Percentiles rank a stretch among this genome's conserved stretches.
Conservation (phyloP, 164 flowering plant genomes). For the Stephania japonica region DNA sequence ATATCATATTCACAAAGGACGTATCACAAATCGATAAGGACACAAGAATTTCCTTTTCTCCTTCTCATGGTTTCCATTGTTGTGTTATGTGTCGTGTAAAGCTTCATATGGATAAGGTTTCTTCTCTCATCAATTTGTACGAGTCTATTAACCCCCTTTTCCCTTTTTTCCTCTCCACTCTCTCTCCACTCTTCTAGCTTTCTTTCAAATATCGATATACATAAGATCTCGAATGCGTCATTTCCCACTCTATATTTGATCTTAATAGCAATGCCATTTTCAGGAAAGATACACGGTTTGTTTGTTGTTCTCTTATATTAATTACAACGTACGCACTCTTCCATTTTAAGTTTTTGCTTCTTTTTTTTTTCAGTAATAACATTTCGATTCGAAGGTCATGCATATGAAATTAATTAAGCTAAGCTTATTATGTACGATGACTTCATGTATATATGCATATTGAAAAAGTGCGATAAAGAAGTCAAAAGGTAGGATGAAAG, state of each 20-base stretch:
- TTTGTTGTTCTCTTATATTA: neutral
- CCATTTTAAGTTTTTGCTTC: neutral
- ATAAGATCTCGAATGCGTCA: neutral
- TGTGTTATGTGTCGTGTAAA: neutral
- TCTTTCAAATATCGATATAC: constrained; percentile 1
- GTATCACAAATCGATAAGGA: neutral
- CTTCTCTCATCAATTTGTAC: neutral
- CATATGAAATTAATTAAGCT: no score
- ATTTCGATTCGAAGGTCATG: no score
- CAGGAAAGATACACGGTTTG: neutral
- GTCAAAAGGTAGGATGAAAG: neutral
- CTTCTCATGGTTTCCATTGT: neutral
- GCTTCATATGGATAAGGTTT: neutral
- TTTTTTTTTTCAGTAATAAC: no score
- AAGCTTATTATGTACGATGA: neutral
- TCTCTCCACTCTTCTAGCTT: neutral
- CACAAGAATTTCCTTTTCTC: neutral
- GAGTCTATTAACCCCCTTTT: neutral
- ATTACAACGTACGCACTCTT: neutral
- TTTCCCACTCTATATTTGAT: neutral
- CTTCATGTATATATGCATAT: neutral
- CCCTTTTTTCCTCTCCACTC: neutral
- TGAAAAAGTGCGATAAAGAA: neutral
- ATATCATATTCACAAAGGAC: neutral
- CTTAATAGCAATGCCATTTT: constrained; percentile 1